Conservation (phyloP, 371 early-diverging fungal species). For the Nosema bombycis region DNA sequence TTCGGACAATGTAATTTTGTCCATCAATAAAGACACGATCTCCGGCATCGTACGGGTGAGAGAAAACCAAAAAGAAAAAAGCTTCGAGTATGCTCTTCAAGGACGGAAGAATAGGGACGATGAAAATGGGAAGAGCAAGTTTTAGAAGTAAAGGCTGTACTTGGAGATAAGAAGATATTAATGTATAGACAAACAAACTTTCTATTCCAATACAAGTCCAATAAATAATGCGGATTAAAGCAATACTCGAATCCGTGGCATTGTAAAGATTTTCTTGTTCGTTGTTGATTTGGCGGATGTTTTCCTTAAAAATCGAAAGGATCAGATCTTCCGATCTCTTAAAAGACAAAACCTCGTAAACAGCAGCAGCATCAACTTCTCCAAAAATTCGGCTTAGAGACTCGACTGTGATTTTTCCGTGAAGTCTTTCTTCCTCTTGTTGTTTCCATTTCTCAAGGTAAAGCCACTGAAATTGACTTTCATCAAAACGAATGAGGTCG, state of each 20-base stretch:
- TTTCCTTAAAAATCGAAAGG: conserved; percentile 58
- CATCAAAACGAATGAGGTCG: background rate
- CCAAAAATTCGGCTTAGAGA: conserved; percentile 48
- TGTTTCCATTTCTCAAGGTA: background rate
- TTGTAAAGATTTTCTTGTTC: conserved; percentile 61
- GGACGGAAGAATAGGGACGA: conserved; percentile 48
- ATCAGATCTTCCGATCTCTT: conserved; percentile 51
- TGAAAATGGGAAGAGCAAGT: conserved; percentile 53
- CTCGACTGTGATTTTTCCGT: conserved; percentile 49
- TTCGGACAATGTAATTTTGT: conserved; percentile 63
- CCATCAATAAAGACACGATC: conserved; percentile 64
- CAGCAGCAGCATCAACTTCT: conserved; percentile 40
- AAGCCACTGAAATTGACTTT: background rate
- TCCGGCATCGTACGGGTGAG: conserved; percentile 65
- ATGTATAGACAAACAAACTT: conserved; percentile 35
- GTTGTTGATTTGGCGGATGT: conserved; percentile 63
- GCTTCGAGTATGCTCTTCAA: conserved; percentile 51
- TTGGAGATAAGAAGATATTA: conserved; percentile 43
- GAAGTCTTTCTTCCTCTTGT: background rate
- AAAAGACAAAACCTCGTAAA: conserved; percentile 58
- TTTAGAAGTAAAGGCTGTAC: conserved; percentile 37
- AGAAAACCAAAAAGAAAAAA: conserved; percentile 63
- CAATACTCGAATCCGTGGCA: conserved; percentile 54
- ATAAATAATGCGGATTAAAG: conserved; percentile 42
- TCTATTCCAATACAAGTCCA: conserved; percentile 42